These are phyloP conservation scores for Coemansia sp. DNA, from an alignment of 192 early-diverging fungal genomes.

Conservation along the genomic window DNA sequence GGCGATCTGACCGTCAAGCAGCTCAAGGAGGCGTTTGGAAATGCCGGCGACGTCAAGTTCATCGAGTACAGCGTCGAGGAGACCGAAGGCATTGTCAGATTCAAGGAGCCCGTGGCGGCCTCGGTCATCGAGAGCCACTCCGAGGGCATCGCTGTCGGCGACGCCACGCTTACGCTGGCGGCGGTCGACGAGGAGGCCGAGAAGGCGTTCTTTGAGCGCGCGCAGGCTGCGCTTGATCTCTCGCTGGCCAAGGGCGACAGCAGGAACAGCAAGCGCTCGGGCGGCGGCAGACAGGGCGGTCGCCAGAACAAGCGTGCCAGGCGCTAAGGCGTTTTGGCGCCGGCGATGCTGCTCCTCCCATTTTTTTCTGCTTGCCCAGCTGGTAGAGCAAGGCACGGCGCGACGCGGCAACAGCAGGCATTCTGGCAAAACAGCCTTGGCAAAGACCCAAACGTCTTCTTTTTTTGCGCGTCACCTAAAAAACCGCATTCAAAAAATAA, in stretches of 20 bases:
- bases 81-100: slow-evolving; percentile 38
- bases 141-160: slow-evolving; percentile 31
- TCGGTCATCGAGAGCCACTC: slow-evolving; percentile 25
- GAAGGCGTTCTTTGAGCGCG: slow-evolving; percentile 42
- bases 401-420: too few relatives aligned
- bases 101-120: slow-evolving; percentile 29
- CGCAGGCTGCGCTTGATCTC: slow-evolving; percentile 15
- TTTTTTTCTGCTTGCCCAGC: too few relatives aligned
- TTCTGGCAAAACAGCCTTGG: too few relatives aligned
- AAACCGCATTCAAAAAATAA: neutral
- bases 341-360: too few relatives aligned
- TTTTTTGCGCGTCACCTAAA: neutral
- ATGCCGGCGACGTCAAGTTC: slow-evolving; percentile 23
- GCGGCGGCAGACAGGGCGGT: neutral
- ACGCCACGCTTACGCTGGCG: slow-evolving; percentile 18
- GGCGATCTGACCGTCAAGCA: slow-evolving; percentile 17
- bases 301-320: slow-evolving; percentile 23
- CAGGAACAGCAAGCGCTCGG: slow-evolving; percentile 15
- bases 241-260: slow-evolving; percentile 8
- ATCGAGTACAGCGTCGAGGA: slow-evolving; percentile 27
- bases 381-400: too few relatives aligned
- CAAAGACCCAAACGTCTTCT: too few relatives aligned
- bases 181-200: slow-evolving; percentile 24
- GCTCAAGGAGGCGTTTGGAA: slow-evolving; percentile 33
- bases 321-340: too few relatives aligned